Evolutionary conservation across 345 rosid genomes (phyloP), one percentile per base, ranked within the genome.

Genomic region (Rhodomyrtus tomentosa): DNA sequence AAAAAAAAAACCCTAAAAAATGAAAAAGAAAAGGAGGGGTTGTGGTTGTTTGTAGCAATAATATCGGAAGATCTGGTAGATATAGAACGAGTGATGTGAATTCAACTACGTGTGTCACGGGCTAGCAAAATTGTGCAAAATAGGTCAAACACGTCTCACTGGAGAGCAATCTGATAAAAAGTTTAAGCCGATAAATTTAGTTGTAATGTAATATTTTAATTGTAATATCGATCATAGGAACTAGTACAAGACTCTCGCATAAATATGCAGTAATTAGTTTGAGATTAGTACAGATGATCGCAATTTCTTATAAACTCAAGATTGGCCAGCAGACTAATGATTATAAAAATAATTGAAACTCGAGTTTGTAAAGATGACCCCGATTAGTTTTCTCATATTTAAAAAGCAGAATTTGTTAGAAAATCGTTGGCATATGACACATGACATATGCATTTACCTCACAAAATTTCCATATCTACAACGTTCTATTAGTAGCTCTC

Each of bases 71-170:
- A 10, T 2, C 5, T 3, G 16, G 24, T 62, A 32, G 76, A 62
- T 18, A 32, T 68, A 24, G 76, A 68, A 68, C 0, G 9, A 62
- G 20, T 14, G 73, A 27, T 6, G 73, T 59, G 38, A 38, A 59
- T 59, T 59, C 3, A 32, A 32, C 73, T 10, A 16, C 0, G 3
- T 2, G 45, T 18, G 24, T 32, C 9, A 8, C 6, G 4, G 2
- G 45, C 24, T 68, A 68, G 76, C 76, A 32, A 62, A 3, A 62
- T 62, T 2, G 0, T 18, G 76, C 24, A 36, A 42, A 24, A 18
- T 3, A 0, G 0, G 0, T 32, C 24, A 18, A 68, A 3, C 25
- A 54, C 7, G n/a, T 21, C n/a, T 11, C 10, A 54, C 11, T 5
- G n/a, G 11, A 54, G 11, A 54, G 56, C 56, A 54, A 54, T 50